Conservation (phyloP, 176 grass and related monocot species). For the Pharus latifolius region DNA sequence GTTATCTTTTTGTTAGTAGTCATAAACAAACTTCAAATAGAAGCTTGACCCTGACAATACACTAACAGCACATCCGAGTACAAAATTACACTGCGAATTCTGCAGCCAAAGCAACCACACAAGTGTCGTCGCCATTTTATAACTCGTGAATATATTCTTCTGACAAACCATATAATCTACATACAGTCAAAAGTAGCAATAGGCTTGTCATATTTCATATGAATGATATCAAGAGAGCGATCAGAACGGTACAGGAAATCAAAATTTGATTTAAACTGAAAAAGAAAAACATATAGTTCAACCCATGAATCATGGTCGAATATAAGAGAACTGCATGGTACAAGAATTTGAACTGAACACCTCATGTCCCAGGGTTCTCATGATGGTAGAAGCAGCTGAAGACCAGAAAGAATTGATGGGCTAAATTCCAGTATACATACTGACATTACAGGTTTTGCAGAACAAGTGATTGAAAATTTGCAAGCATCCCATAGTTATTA, state of each 20-base stretch:
- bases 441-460: not conserved
- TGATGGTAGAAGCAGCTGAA: not conserved
- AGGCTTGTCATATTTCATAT: not conserved
- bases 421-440: slow-evolving; percentile 5
- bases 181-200: not conserved
- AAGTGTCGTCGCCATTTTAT: not conserved
- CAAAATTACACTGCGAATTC: too few species aligned
- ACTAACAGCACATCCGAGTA: too few species aligned
- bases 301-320: not conserved
- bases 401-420: not conserved
- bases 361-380: not conserved
- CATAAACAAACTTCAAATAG: too few species aligned
- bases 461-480: not conserved
- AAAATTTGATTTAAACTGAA: not conserved
- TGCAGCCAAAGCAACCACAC: too few species aligned
- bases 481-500: slow-evolving; percentile 23
- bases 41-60: too few species aligned
- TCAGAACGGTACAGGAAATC: not conserved
- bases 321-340: not conserved
- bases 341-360: not conserved
- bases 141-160: too few species aligned
- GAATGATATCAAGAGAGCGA: not conserved
- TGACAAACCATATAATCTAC: not conserved
- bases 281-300: not conserved
- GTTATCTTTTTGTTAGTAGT: too few species aligned